Base-by-base conservation (phyloP, 805 yeast species). In the Candida hungchunana region DNA sequence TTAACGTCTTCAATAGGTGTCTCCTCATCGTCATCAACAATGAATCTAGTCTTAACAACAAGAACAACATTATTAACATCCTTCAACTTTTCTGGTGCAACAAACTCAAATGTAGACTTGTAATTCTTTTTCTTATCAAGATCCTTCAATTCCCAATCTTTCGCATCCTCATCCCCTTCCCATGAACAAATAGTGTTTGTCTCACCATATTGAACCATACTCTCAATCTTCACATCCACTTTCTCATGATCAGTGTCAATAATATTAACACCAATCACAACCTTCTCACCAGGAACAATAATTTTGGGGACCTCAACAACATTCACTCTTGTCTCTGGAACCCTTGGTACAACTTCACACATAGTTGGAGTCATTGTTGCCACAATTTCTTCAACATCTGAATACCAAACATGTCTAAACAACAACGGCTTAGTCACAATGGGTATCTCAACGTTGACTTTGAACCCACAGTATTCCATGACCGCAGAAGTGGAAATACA, bases 291-390 rank as follows among this genome's bases (percentile, higher is more conserved):
- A 20, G 50, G 46, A 29, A 55, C 53, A 1, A 58, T 63, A 28
- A 23, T 19, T 5, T 40, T 37, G 6, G 59, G 55, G 0, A 53
- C 33, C 15, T 53, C 43, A 2, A 43, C 45, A 6, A 64, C 34
- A 0, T 30, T 29, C 5, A 62, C 48, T 14, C 45, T 51, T 0
- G 62, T 52, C 4, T 58, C 48, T 6, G 75, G 75, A 3, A 59
- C 47, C 32, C 66, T 59, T 12, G 75, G 73, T 7, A 64, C 46
- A 4, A 66, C 54, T 24, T 60, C 60, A 19, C 43, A 39, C 6
- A 36, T 24, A 7, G 31, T 31, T 5, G 62, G 60, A n/a, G 43
- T 39, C 2, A 14, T 15, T 4, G 47, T 35, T 9, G 41, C 40
- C 9, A 57, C 26, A 19, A 48, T 31, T 23, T 39, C 29, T 26